Base-by-base conservation (phyloP, 2,329 filamentous ascomycete genomes). In the Capronia coronata region DNA sequence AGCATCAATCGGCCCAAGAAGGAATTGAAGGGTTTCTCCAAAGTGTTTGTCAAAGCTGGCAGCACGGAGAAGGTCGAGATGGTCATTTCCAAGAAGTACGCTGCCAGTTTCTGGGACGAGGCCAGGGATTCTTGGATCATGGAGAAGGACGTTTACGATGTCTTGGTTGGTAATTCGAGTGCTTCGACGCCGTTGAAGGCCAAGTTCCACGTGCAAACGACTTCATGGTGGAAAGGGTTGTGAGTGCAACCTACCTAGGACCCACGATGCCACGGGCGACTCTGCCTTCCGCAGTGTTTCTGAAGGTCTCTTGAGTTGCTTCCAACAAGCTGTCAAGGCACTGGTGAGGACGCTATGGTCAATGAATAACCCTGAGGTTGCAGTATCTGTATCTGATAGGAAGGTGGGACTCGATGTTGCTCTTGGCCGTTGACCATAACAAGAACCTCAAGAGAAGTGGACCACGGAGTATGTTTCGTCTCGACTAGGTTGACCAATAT, bases 51-150 rank as follows among this genome's bases (percentile, higher is more conserved):
- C 1, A 70, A 75, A 46, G 71, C 79, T 0, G 83, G 82, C 0
- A 74, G 83, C 67, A 74, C 68, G 38, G 75, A 78, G 67, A 69
- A 59, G 5, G 78, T 81, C 1, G 69, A 73, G n/a, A 71, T 89
- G 6, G 67, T 70, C 2, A 62, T 69, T n/a, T 64, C 77, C 52
- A 77, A 77, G 61, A 86, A 84, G 67, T 81, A 85, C 47, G 80
- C 79, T 0, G 76, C 79, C 0, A 78, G 79, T 46, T 88, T 82
- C 68, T 88, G 81, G 73, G 82, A 87, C 58, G 84, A 88, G 68
- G 75, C 77, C 54, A 70, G 78, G 10, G 72, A 76, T 48, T 71
- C 79, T 60, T 89, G 83, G 83, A 75, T 78, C 16, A 76, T 76
- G 1, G 83, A 86, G 68, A 74, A 75, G 62, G 85, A 83, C 23